These are phyloP conservation scores for Halenospora varia DNA, from an alignment of 495 filamentous ascomycete species.

Conservation along the genomic window DNA sequence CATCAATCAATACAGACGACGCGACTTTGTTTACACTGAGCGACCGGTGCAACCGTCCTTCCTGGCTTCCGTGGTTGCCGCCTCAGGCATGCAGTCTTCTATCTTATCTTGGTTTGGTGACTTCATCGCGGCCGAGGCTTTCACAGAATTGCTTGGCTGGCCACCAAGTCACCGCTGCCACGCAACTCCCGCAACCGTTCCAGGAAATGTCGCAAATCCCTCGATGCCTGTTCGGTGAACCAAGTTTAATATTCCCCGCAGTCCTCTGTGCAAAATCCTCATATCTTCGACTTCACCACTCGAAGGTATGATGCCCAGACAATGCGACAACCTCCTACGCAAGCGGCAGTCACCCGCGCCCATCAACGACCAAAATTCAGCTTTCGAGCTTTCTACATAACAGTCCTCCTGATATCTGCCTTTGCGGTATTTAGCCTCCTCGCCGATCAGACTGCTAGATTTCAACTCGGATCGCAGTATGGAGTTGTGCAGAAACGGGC, in stretches of 20 bases:
- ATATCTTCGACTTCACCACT: too few species aligned
- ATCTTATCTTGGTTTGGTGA: background rate
- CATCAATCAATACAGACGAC: background rate
- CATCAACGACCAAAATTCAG: constrained; percentile 21
- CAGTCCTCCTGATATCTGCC: constrained; percentile 28
- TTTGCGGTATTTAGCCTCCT: constrained; percentile 26
- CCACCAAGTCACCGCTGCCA: too few species aligned
- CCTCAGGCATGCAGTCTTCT: background rate
- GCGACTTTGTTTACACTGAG: background rate
- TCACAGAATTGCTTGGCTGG: background rate
- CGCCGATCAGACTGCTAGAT: constrained; percentile 18
- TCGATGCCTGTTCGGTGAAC: background rate
- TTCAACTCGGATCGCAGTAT: constrained; percentile 15
- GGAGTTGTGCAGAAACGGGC: constrained; percentile 18
- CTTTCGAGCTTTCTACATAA: constrained; percentile 34
- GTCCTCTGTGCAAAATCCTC: background rate
- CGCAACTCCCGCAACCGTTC: background rate
- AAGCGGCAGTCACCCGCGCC: constrained; percentile 12
- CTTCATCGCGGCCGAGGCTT: background rate
- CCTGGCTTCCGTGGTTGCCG: too few species aligned
- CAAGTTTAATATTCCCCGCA: background rate
- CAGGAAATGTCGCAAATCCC: background rate
- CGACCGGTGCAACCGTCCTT: background rate
- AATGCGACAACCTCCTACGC: constrained; percentile 22
- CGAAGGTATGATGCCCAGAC: constrained; percentile 5